Percentiles rank a stretch among this genome's conserved stretches.
phyloP scores from a whole-genome alignment of 2,329 filamentous ascomycete genomes.

The Achaetomium macrosporum region DNA sequence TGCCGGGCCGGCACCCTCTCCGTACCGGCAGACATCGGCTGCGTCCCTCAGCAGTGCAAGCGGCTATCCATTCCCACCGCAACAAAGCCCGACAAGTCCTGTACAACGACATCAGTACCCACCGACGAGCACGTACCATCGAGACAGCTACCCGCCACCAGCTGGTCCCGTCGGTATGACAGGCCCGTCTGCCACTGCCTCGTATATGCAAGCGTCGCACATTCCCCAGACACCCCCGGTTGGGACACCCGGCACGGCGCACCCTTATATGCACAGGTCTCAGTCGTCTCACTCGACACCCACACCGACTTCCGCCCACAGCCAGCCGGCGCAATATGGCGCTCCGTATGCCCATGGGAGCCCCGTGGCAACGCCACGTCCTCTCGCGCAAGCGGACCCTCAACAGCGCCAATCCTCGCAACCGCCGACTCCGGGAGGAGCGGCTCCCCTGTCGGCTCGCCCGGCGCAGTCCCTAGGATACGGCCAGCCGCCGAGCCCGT shows the following conservation, averaged over 20 bases:
- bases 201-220: conserved; percentile 38
- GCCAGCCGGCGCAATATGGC: conserved; percentile 47
- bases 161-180: conserved; percentile 28
- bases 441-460: conserved; percentile 39
- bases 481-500: conserved; percentile 54
- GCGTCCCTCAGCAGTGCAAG: conserved; percentile 38
- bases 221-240: conserved; percentile 48
- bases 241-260: conserved; percentile 36
- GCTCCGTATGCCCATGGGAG: conserved; percentile 48
- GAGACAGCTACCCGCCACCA: conserved; percentile 42
- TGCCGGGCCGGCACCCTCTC: conserved; percentile 40
- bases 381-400: conserved; percentile 36
- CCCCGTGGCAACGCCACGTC: conserved; percentile 43
- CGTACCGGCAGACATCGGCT: conserved; percentile 46
- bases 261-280: conserved; percentile 41
- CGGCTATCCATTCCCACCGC: conserved; percentile 48
- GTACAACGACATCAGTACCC: conserved; percentile 49
- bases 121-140: conserved; percentile 38
- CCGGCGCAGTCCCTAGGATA: conserved; percentile 27
- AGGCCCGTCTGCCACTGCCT: conserved; percentile 29
- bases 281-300: conserved; percentile 54
- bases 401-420: conserved; percentile 50
- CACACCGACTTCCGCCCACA: conserved; percentile 58
- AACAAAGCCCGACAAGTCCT: conserved; percentile 43
- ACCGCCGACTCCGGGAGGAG: conserved; percentile 48